Conservation (phyloP, 805 yeast genomes). For the Yamadazyma sp. region DNA sequence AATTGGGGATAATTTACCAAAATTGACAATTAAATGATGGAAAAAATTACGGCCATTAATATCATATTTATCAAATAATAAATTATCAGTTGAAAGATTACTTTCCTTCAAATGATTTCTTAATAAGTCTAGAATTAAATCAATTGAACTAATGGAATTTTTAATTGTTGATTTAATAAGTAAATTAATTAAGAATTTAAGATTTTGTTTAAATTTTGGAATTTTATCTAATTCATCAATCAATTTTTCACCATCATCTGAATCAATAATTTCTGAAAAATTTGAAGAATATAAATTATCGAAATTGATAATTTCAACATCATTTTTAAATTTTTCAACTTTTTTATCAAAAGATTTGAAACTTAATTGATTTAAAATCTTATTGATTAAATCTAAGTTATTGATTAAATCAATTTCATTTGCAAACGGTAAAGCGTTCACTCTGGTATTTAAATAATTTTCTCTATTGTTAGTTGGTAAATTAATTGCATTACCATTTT, state of each 20-base stretch:
- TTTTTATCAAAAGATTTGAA: neutral
- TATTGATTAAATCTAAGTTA: slow-evolving; percentile 51
- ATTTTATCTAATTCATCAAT: slow-evolving; percentile 36
- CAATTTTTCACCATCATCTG: slow-evolving; percentile 46
- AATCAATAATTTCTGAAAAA: slow-evolving; percentile 16
- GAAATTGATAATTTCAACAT: slow-evolving; percentile 4
- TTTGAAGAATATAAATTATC: slow-evolving; percentile 10
- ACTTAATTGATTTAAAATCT: slow-evolving; percentile 50
- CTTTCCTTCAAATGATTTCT: slow-evolving; percentile 39
- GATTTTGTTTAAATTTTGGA: slow-evolving; percentile 36
- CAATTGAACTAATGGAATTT: slow-evolving; percentile 58
- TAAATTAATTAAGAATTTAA: slow-evolving; percentile 55
- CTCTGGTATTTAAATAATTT: slow-evolving; percentile 54
- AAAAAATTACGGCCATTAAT: slow-evolving; percentile 80
- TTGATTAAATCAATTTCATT: slow-evolving; percentile 59
- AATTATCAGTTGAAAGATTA: slow-evolving; percentile 15
- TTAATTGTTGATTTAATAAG: slow-evolving; percentile 62
- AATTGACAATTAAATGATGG: slow-evolving; percentile 76
- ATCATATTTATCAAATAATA: slow-evolving; percentile 57
- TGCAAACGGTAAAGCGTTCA: slow-evolving; percentile 74
- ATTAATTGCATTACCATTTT: slow-evolving; percentile 2
- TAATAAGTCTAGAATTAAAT: slow-evolving; percentile 47
- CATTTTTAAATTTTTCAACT: slow-evolving; percentile 1
- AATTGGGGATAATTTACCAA: slow-evolving; percentile 58
- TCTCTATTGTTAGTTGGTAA: slow-evolving; percentile 37